These are phyloP conservation scores for Xylariaceae sp. DNA, from an alignment of 2,329 filamentous ascomycete genomes.

Conservation along the genomic window DNA sequence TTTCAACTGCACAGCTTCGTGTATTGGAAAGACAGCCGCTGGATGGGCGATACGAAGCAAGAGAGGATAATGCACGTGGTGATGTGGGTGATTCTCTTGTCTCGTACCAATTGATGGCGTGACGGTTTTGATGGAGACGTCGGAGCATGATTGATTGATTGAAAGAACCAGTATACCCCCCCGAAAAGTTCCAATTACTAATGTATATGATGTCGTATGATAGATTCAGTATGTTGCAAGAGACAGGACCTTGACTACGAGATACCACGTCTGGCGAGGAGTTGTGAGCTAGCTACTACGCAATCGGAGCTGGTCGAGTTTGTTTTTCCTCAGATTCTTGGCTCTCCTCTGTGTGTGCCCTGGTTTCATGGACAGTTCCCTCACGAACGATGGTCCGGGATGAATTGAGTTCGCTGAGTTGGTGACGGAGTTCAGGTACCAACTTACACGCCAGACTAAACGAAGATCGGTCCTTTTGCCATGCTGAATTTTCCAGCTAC, in stretches of 20 bases:
- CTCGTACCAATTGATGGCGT: not conserved
- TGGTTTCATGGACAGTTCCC: too few species aligned
- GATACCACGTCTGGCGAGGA: too few species aligned
- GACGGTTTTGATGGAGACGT: conserved; percentile 1
- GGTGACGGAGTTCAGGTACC: too few species aligned
- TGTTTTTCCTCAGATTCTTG: too few species aligned
- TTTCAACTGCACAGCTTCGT: conserved; percentile 3
- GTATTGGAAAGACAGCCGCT: conserved; percentile 17
- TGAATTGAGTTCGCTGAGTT: too few species aligned
- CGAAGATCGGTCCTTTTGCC: too few species aligned
- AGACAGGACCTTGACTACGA: not conserved
- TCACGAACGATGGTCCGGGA: too few species aligned
- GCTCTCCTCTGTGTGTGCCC: too few species aligned
- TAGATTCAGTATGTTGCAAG: conserved; percentile 27
- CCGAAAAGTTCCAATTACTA: conserved; percentile 26
- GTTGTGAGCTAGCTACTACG: not conserved
- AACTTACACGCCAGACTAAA: too few species aligned
- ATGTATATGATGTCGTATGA: conserved; percentile 35
- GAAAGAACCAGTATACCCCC: conserved; percentile 30
- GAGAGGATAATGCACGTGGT: conserved; percentile 14
- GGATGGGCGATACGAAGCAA: conserved; percentile 19
- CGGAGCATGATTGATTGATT: conserved; percentile 10
- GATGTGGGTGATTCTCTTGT: not conserved
- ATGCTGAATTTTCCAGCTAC: too few species aligned
- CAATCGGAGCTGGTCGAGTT: too few species aligned